These are phyloP conservation scores for Chlamydomonas sp. DNA, from an alignment of 139 green algal species.

Conservation along the genomic window DNA sequence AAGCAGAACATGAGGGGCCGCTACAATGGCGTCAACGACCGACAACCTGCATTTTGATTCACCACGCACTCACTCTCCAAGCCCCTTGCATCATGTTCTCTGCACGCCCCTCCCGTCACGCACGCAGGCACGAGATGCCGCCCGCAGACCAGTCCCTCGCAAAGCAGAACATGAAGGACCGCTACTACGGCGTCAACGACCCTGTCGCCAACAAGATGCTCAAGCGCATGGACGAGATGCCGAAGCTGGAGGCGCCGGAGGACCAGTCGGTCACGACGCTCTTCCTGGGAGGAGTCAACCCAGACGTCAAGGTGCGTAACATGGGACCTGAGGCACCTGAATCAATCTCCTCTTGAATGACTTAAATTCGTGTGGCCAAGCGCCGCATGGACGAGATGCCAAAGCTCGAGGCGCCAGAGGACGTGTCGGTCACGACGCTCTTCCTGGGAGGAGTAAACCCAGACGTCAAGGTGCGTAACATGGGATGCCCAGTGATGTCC, in stretches of 20 bases:
- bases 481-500: conserved; percentile 74
- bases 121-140: conserved; percentile 84
- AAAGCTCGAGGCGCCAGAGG: conserved; percentile 78
- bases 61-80: no score
- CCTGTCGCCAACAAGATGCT: conserved; percentile 94
- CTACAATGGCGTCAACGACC: conserved; percentile 94
- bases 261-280: conserved; percentile 87
- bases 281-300: conserved; percentile 21
- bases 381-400: no score
- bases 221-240: conserved; percentile 49
- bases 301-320: conserved; percentile 29
- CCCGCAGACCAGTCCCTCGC: conserved; percentile 55
- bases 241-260: conserved; percentile 75
- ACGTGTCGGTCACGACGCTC: conserved; percentile 84
- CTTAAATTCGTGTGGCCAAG: no score
- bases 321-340: conserved; percentile 69
- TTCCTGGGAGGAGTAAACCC: conserved; percentile 22
- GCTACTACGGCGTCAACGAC: conserved; percentile 97
- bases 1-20: conserved; percentile 96
- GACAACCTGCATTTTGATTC: no score
- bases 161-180: conserved; percentile 94
- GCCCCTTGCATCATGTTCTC: no score
- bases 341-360: no score
- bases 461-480: conserved; percentile 31
- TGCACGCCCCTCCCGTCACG: no score